These are phyloP conservation scores for Lithohypha guttulata DNA, from an alignment of 2,329 filamentous ascomycete genomes.

Conservation along the genomic window DNA sequence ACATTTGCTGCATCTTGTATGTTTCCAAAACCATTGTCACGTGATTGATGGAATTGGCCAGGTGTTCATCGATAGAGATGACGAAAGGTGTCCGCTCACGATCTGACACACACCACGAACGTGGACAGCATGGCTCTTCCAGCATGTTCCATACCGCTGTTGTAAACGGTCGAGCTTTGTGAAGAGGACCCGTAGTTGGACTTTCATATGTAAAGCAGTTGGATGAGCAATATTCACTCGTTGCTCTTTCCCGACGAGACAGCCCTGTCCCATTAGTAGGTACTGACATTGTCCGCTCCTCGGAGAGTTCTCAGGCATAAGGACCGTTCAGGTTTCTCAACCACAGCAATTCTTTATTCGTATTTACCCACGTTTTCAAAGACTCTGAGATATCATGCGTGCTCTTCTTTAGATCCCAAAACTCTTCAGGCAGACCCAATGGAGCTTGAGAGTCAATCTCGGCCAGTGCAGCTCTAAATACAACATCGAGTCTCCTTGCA, in stretches of 20 bases:
- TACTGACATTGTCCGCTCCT: too few relatives aligned
- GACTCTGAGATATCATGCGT: slow-evolving; percentile 19
- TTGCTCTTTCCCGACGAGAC: too few relatives aligned
- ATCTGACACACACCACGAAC: too few relatives aligned
- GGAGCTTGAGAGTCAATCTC: slow-evolving; percentile 13
- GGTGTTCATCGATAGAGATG: too few relatives aligned
- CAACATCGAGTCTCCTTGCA: slow-evolving; percentile 18
- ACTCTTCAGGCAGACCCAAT: slow-evolving; percentile 7
- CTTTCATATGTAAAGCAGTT: neutral
- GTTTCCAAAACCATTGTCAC: too few relatives aligned
- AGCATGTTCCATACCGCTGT: neutral
- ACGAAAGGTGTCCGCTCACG: too few relatives aligned
- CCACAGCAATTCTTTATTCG: slow-evolving; percentile 10
- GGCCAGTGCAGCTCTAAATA: slow-evolving; percentile 18
- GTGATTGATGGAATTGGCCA: too few relatives aligned
- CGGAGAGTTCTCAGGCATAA: slow-evolving; percentile 9
- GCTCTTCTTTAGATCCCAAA: slow-evolving; percentile 16
- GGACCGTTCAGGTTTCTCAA: slow-evolving; percentile 8
- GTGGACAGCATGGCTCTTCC: neutral
- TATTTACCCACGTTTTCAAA: slow-evolving; percentile 17
- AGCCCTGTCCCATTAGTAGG: too few relatives aligned
- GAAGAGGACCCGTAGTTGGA: neutral
- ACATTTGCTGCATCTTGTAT: too few relatives aligned
- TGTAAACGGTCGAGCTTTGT: neutral
- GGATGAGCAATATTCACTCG: neutral